Evolutionary conservation across 192 early-diverging fungal genomes (phyloP), one percentile per base, ranked within the genome.

Genomic region (Mycoemilia scoparia): DNA sequence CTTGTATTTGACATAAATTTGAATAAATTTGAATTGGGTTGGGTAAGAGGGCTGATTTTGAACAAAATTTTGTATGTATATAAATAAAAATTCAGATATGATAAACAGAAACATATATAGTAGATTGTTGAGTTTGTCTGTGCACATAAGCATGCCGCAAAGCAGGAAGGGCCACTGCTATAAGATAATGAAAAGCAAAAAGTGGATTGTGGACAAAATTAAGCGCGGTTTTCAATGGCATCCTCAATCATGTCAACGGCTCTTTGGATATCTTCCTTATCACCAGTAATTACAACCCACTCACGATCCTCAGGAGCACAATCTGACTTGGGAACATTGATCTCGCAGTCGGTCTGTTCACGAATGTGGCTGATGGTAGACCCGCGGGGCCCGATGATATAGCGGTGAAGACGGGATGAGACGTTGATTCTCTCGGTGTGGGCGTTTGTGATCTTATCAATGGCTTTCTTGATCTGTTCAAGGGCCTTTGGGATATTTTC

Each of bases 331-430:
- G 69, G 69, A 17, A 87, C 60, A 11, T 75, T 63, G 31, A 87
- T 56, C 12, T 57, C 49, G 24, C 77, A 79, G 10, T 54, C 67
- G 12, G 71, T 70, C 7, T 70, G 71, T 12, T 54, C 52, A 16
- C 84, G 73, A 34, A 88, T 74, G 12, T 69, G 51, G 19, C 53
- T 60, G 40, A 88, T 80, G 15, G 71, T 84, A 1, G 60, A 34
- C 12, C 84, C 84, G 26, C 54, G 61, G 44, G 70, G 65, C 32
- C 84, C 84, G 40, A 88, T 84, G 18, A 88, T 67, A 34, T 75
- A 66, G 22, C 79, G 70, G 41, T 73, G 67, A 21, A 49, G 31
- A 15, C 45, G 43, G 21, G 70, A 57, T 22, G 64, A 60, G 13
- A 71, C 29, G 7, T 58, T 45, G 21, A 69, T 16, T 11, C 55